Percentiles rank a stretch among this genome's conserved stretches.
These are phyloP conservation scores for Gossypium gossypioides DNA, from an alignment of 441 rosid species.

Conservation along the genomic window DNA sequence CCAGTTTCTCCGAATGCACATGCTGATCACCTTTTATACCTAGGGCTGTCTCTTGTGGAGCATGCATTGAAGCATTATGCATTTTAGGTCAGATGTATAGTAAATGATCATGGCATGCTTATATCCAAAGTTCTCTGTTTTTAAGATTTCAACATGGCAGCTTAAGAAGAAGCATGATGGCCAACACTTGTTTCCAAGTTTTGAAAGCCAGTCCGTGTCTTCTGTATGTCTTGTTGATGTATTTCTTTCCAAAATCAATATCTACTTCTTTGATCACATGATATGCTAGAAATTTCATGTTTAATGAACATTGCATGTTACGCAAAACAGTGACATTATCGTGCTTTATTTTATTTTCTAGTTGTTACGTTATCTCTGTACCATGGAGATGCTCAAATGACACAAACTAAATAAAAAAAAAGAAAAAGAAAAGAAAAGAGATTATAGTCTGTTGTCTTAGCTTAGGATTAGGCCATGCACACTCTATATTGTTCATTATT, in stretches of 20 bases:
- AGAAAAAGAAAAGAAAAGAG: not conserved
- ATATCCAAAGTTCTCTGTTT: not conserved
- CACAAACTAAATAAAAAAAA: not conserved
- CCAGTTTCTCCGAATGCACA: not conserved
- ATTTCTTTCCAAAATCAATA: not conserved
- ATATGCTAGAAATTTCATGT: not conserved
- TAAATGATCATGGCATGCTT: not conserved
- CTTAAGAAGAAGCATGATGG: not conserved
- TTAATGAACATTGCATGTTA: not conserved
- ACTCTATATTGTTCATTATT: not conserved
- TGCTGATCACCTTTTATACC: not conserved
- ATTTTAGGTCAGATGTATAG: not conserved
- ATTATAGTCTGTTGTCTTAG: not conserved
- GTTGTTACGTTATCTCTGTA: not conserved
- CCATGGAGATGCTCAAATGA: not conserved
- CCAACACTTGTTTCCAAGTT: not conserved
- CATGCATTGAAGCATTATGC: not conserved
- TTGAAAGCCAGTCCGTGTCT: not conserved
- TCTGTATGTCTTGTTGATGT: not conserved
- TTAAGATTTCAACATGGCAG: not conserved
- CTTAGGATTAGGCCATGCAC: not conserved
- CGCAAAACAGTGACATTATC: not conserved
- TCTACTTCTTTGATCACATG: not conserved
- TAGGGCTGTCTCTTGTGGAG: not conserved
- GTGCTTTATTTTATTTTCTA: not conserved